Percentiles rank a stretch among this genome's conserved stretches.
phyloP scores from a whole-genome alignment of 495 filamentous ascomycete species.

The Geoglossum glabrum region DNA sequence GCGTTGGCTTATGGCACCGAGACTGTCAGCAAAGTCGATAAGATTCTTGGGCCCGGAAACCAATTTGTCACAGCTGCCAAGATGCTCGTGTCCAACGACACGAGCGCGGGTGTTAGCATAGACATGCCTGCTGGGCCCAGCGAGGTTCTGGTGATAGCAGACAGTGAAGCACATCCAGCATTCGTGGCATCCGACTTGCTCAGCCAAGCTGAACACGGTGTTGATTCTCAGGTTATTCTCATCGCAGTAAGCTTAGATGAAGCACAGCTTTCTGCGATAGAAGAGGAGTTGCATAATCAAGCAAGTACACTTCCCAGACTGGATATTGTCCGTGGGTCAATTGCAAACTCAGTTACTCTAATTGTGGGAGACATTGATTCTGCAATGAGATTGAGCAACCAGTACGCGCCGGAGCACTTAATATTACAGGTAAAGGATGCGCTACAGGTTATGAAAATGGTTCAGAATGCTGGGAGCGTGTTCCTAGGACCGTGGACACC shows the following conservation, averaged over 20 bases:
- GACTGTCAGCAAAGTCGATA: conserved; percentile 84
- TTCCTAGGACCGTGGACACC: conserved; percentile 94
- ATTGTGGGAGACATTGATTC: conserved; percentile 60
- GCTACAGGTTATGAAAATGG: conserved; percentile 45
- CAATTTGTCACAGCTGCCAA: conserved; percentile 97
- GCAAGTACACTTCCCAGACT: conserved; percentile 76
- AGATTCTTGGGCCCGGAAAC: conserved; percentile 94
- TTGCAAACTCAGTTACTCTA: conserved; percentile 77
- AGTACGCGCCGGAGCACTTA: conserved; percentile 93
- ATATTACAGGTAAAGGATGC: conserved; percentile 74
- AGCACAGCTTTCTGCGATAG: conserved; percentile 51
- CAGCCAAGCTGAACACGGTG: conserved; percentile 89
- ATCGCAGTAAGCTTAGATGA: conserved; percentile 69
- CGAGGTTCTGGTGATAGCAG: conserved; percentile 91
- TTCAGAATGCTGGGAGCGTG: conserved; percentile 89
- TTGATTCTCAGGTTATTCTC: conserved; percentile 84
- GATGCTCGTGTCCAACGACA: conserved; percentile 94
- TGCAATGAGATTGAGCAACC: conserved; percentile 73
- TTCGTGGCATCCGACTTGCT: conserved; percentile 91
- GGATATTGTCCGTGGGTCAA: conserved; percentile 81
- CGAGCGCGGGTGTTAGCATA: conserved; percentile 81
- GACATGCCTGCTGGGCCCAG: conserved; percentile 97
- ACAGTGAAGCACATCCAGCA: conserved; percentile 70
- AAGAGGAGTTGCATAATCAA: conserved; percentile 76
- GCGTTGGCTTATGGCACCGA: conserved; percentile 74